Evolutionary conservation across 306 rosid genomes (phyloP), one percentile per base, ranked within the genome.

Genomic region (Prunus armeniaca): DNA sequence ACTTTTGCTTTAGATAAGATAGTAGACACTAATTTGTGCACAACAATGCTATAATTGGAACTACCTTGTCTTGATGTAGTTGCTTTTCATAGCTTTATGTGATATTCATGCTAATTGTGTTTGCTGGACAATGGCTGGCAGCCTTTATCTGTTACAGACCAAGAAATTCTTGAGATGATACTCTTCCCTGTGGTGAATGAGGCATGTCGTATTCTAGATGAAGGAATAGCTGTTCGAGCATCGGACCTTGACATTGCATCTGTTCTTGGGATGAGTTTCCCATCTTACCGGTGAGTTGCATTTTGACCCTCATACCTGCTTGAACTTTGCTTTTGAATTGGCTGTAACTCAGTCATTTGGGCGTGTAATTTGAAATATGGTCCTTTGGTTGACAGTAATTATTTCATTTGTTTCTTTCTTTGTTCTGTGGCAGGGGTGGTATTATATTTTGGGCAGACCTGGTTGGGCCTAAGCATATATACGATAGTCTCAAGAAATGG

Each of bases 191-290:
- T 91, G 64, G 99, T 92, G 56, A 96, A 96, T 28, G 99, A 96
- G 86, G 93, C 97, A 78, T 96, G 99, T 51, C 96, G 98, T 75
- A 91, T 96, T 74, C 67, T 96, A 73, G 98, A 91, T 6, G 99
- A 92, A 68, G 93, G 88, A 78, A 69, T 96, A 67, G 96, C 89
- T 69, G 82, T 91, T 61, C 93, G 96, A 72, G 90, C 98, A 49
- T 83, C 99, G 22, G 99, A 96, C 88, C 96, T 96, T 45, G 92
- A 96, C 84, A 78, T 93, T 66, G 92, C 99, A 71, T 84, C 94
- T 83, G 88, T 96, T 88, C 92, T 96, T 54, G 99, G 98, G 81
- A 96, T 96, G 99, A 92, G 99, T 84, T 96, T 96, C 86, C 99
- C 99, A 14, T 74, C 88, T 77, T 86, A 86, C 71, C 86, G 97